Base-by-base conservation (phyloP, 2,329 filamentous ascomycete genomes). In the Trichothecium roseum region DNA sequence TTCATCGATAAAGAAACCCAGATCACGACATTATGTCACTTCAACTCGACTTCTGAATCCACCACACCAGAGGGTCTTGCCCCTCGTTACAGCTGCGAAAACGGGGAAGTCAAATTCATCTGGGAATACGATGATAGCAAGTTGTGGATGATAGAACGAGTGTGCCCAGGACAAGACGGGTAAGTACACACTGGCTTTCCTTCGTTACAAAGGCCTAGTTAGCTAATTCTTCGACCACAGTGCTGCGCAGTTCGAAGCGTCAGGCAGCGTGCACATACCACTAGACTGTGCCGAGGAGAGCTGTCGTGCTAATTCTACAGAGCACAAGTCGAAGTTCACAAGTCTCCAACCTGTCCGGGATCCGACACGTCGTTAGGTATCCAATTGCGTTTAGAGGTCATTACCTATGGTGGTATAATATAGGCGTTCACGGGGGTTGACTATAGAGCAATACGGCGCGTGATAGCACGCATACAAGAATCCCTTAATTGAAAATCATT, bases 91-190 rank as follows among this genome's bases (percentile, higher is more conserved):
- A 46, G 58, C 15, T 72, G 68, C 45, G 58, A 65, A 30, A 47
- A 66, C 45, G 8, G 34, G 1, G 36, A 49, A 8, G 52, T 66
- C 41, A 51, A 63, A 40, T 72, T 72, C 40, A 60, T 68, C 42
- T 70, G 53, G 53, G 30, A 47, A 10, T 30, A 45, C 16, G 35
- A 43, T 4, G 28, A 42, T 4, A 42, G 43, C 18, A 49, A 51
- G 28, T 41, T 70, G 30, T 60, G 56, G n/a, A 41, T 69, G 47
- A 52, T 68, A 30, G 64, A 72, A 53, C 53, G 53, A 18, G 53
- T 61, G 12, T 72, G 68, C 45, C 54, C 59, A 2, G 45, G 45
- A 10, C 17, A 43, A 2, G 42, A 55, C 5, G 59, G 56, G 62
- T 64, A 50, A 45, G 57, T 48, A n/a, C n/a, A n/a, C n/a, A n/a